Conservation (phyloP, 768 basidiomycete species). For the Amanita rimosa region DNA sequence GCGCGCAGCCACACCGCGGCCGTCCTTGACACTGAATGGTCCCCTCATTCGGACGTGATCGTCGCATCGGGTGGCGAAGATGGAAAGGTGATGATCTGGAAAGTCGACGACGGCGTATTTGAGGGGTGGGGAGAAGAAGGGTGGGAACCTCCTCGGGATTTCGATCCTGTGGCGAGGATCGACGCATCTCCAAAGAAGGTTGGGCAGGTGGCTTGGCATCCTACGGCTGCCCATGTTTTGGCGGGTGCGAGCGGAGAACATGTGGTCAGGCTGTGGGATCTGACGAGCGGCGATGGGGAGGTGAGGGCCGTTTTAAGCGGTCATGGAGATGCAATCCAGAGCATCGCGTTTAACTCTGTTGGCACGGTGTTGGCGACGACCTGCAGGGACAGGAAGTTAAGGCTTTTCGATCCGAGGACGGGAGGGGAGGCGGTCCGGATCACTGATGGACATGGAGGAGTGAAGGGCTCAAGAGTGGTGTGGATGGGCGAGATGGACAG, state of each 20-base stretch:
- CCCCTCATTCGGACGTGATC: constrained; percentile 83
- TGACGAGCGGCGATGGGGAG: constrained; percentile 53
- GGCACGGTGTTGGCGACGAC: constrained; percentile 84
- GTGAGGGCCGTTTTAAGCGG: constrained; percentile 52
- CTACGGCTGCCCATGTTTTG: constrained; percentile 78
- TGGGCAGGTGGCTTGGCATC: constrained; percentile 91
- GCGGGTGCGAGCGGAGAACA: constrained; percentile 78
- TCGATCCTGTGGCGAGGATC: constrained; percentile 77
- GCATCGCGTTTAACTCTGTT: constrained; percentile 68
- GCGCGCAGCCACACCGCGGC: constrained; percentile 78
- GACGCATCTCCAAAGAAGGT: constrained; percentile 79
- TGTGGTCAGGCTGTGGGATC: constrained; percentile 85
- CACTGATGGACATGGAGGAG: constrained; percentile 82
- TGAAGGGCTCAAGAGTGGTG: constrained; percentile 81
- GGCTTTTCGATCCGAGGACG: constrained; percentile 83
- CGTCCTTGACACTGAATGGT: constrained; percentile 95
- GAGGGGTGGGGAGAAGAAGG: constrained; percentile 78
- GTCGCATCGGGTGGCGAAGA: constrained; percentile 93
- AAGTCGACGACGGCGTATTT: constrained; percentile 55
- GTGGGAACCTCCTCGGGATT: constrained; percentile 66
- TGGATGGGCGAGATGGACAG: constrained; percentile 90
- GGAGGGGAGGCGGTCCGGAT: constrained; percentile 75
- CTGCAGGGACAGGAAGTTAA: constrained; percentile 84
- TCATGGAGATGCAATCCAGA: constrained; percentile 84
- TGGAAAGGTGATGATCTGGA: constrained; percentile 88